These are phyloP conservation scores for Russula abietina DNA, from an alignment of 768 basidiomycete genomes.

Conservation along the genomic window DNA sequence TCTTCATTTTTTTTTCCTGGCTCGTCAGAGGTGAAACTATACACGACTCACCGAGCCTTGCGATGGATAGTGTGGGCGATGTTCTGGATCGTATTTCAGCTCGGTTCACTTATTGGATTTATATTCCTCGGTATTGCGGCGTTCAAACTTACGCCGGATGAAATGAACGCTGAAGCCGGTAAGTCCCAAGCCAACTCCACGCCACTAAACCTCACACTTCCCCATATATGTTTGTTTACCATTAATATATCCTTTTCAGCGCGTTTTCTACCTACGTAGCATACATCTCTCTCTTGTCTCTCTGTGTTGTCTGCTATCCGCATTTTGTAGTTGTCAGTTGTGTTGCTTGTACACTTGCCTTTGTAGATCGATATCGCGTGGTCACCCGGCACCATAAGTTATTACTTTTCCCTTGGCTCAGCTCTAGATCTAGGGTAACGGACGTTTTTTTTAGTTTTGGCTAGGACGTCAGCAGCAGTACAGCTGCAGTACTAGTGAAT, in stretches of 20 bases:
- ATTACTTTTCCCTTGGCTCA: neutral
- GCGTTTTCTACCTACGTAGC: constrained; percentile 12
- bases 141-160: constrained; percentile 56
- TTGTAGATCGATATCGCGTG: neutral
- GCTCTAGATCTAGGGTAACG: neutral
- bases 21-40: neutral
- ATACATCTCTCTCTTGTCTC: too few species aligned
- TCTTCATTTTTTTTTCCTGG: neutral
- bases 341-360: neutral
- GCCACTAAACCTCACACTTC: neutral
- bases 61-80: constrained; percentile 66
- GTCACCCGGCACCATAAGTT: neutral
- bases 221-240: neutral
- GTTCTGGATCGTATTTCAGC: constrained; percentile 77
- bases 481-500: neutral
- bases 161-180: constrained; percentile 75
- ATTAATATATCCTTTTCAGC: neutral
- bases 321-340: neutral
- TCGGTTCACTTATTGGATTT: constrained; percentile 69
- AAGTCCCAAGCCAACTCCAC: constrained; percentile 27
- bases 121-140: constrained; percentile 72
- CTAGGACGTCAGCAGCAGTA: neutral
- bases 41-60: neutral
- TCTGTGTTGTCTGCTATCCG: neutral
- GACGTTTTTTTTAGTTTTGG: neutral